Conservation (phyloP, 352 stramenopile genomes). For the Blastocystis sp. region DNA sequence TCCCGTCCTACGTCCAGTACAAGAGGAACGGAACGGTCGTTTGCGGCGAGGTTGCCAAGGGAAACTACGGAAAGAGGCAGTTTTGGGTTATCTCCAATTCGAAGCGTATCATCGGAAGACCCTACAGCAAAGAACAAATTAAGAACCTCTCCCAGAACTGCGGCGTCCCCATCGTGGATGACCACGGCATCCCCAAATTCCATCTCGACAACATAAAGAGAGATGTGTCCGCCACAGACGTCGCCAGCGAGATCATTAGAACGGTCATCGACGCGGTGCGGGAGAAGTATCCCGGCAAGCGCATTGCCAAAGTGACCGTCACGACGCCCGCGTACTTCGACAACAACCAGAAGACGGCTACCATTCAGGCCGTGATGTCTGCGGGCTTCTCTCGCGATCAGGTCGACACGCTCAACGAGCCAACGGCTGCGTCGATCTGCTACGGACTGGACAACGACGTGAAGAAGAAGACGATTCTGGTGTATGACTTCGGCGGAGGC, state of each 20-base stretch:
- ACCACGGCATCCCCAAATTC: slow-evolving; percentile 5
- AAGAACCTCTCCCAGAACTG: slow-evolving; percentile 87
- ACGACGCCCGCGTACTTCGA: slow-evolving; percentile 49
- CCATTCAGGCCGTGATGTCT: neutral
- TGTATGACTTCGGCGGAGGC: slow-evolving; percentile 82
- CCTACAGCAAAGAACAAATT: neutral
- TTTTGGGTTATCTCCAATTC: neutral
- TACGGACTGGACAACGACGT: slow-evolving; percentile 42
- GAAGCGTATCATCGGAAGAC: slow-evolving; percentile 18
- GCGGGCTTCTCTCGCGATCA: slow-evolving; percentile 9
- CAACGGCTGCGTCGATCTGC: slow-evolving; percentile 38
- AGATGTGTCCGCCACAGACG: neutral
- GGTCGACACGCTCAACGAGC: slow-evolving; percentile 58
- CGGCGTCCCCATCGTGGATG: slow-evolving; percentile 8
- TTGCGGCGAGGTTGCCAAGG: neutral
- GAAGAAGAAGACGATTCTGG: slow-evolving; percentile 52
- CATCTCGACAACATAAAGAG: neutral
- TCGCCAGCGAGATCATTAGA: neutral
- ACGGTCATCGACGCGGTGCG: slow-evolving; percentile 73
- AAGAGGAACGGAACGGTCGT: neutral
- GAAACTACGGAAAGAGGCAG: neutral
- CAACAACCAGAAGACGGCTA: slow-evolving; percentile 51
- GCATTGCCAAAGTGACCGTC: slow-evolving; percentile 14
- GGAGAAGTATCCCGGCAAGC: neutral
- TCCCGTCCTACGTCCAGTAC: slow-evolving; percentile 29